These are phyloP conservation scores for Orbilia javanica DNA, from an alignment of 2,329 filamentous ascomycete genomes.

Conservation along the genomic window DNA sequence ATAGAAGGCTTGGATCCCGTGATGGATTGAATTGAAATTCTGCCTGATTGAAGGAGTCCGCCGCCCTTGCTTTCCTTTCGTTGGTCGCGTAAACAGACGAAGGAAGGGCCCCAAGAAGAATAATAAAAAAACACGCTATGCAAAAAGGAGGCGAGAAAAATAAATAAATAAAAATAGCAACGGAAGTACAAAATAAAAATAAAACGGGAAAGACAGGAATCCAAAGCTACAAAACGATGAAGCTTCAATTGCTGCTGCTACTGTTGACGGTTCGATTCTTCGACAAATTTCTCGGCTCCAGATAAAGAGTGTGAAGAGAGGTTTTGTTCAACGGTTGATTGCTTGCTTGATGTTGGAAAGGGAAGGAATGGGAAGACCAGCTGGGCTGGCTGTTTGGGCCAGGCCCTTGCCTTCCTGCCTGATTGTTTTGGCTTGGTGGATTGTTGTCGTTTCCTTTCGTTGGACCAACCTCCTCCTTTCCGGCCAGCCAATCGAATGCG, in stretches of 20 bases:
- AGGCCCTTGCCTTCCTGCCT: not conserved
- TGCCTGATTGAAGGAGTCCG: slow-evolving; percentile 23
- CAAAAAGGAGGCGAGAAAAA: not conserved
- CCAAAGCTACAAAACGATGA: not conserved
- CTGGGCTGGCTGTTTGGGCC: slow-evolving; percentile 5
- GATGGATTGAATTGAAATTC: slow-evolving; percentile 26
- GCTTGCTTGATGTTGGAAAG: slow-evolving; percentile 4
- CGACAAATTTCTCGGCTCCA: slow-evolving; percentile 6
- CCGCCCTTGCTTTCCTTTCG: slow-evolving; percentile 17
- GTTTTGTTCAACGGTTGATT: not conserved
- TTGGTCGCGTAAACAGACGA: slow-evolving; percentile 32
- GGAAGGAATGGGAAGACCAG: slow-evolving; percentile 22
- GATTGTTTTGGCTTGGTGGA: slow-evolving; percentile 35
- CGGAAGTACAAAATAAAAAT: not conserved
- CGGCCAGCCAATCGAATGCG: slow-evolving; percentile 47
- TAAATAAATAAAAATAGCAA: not conserved
- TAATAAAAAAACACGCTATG: slow-evolving; percentile 43
- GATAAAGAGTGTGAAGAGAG: slow-evolving; percentile 11
- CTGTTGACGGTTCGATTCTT: not conserved
- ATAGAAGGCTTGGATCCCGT: slow-evolving; percentile 12
- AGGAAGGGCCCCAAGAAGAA: not conserved
- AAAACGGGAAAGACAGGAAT: slow-evolving; percentile 21
- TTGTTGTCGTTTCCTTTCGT: slow-evolving; percentile 52
- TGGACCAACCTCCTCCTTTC: slow-evolving; percentile 58
- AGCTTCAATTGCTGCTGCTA: slow-evolving; percentile 23